Evolutionary conservation across 805 yeast genomes (phyloP), one percentile per base, ranked within the genome.

Genomic region (Ogataea ganodermae): DNA sequence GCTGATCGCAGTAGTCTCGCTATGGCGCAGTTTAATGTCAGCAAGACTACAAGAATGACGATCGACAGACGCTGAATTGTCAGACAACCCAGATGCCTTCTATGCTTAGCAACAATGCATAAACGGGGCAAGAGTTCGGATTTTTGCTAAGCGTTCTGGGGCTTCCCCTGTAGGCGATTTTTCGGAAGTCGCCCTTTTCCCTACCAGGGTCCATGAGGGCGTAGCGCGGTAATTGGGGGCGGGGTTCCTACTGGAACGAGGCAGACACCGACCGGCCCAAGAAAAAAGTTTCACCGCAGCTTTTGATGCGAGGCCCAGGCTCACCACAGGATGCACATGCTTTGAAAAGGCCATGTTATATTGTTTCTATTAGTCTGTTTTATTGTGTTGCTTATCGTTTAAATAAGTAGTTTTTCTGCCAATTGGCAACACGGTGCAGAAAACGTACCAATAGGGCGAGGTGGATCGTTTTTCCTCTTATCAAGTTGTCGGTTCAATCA

Each of bases 371-470:
- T 27, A 23, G 32, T 24, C 42, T 12, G 42, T 38, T 38, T 38
- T 38, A 38, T 38, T 38, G 42, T 38, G 31, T 3, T 6, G 21
- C 42, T 38, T 38, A 38, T 38, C 42, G 24, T 4, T n/a, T 16
- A 12, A 18, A 5, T n/a, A 38, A 12, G 20, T 2, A 12, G 16
- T 17, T 9, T 10, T 9, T 26, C 42, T 38, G 42, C 42, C 42
- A 38, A 27, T 4, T 6, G 27, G 32, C 42, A 38, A 17, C 24
- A 26, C 33, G 42, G 42, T 16, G 3, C 31, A 3, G 8, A 7
- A 13, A 38, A 27, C 42, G 40, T 36, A 38, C 42, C 42, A 38
- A 38, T 38, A 26, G 24, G 42, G 42, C 42, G 32, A 16, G 24
- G 17, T 24, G 42, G 18, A 24, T 10, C 21, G 14, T 6, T 26